A percentile compares a stretch with the other conserved stretches of the same genome.
phyloP scores from a whole-genome alignment of 2,329 filamentous ascomycete genomes.

The Aspergillus piperis region DNA sequence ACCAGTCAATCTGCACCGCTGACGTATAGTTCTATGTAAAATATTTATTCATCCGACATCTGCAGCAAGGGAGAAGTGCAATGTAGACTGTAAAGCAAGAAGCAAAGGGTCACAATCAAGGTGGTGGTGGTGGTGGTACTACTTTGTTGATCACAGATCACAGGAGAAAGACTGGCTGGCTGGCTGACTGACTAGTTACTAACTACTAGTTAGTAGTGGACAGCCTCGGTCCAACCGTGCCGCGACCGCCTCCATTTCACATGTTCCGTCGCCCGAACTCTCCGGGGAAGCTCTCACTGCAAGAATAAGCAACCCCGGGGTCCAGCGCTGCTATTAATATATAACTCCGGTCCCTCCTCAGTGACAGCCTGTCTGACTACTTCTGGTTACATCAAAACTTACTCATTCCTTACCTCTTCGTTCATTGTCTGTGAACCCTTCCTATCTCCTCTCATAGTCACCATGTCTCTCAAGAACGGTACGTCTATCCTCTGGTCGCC shows the following conservation, averaged over 20 bases:
- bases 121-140: too few species aligned
- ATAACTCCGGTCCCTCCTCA: constrained; percentile 19
- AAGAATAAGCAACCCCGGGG: constrained; percentile 16
- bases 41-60: not conserved
- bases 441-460: constrained; percentile 29
- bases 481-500: constrained; percentile 31
- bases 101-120: too few species aligned
- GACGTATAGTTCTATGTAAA: not conserved
- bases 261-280: constrained; percentile 24
- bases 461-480: constrained; percentile 76
- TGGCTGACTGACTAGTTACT: too few species aligned
- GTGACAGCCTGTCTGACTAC: not conserved
- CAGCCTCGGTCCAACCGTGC: constrained; percentile 22
- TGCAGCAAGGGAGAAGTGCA: not conserved
- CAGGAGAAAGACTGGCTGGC: not conserved
- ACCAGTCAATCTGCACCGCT: too few species aligned
- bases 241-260: constrained; percentile 23
- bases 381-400: constrained; percentile 12
- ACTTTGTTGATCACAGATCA: not conserved
- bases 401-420: constrained; percentile 1
- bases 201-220: not conserved
- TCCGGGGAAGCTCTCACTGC: constrained; percentile 28
- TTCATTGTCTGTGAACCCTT: constrained; percentile 2
- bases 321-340: constrained; percentile 24
- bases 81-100: not conserved